Evolutionary conservation across 371 early-diverging fungal species (phyloP).

Genomic region (Haplosporangium sp.): DNA sequence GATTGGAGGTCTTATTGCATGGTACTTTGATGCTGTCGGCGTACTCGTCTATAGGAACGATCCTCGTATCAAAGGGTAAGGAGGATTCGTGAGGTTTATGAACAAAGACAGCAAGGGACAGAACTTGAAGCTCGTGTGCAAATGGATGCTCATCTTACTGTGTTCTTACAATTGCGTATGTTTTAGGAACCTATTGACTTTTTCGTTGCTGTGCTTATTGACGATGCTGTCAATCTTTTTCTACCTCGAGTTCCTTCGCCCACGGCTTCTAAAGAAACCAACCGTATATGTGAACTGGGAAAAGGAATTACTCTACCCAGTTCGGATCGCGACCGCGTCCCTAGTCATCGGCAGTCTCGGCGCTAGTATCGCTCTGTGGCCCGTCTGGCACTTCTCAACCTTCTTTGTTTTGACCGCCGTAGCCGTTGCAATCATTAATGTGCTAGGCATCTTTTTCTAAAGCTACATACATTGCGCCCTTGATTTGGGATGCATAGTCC

Average conservation of each 20-base stretch:
- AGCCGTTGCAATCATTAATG: slow-evolving; percentile 32
- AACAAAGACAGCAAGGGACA: not conserved
- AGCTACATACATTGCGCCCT: not conserved
- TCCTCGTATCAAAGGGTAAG: slow-evolving; percentile 51
- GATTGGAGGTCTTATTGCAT: slow-evolving; percentile 24
- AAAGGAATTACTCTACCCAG: slow-evolving; percentile 39
- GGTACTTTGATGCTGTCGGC: slow-evolving; percentile 43
- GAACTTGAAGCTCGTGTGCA: not conserved
- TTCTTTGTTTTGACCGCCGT: slow-evolving; percentile 26
- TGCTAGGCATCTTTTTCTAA: slow-evolving; percentile 44
- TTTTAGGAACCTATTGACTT: slow-evolving; percentile 35
- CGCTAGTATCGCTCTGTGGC: slow-evolving; percentile 44
- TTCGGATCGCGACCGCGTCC: slow-evolving; percentile 33
- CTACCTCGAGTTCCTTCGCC: slow-evolving; percentile 51
- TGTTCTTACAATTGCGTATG: not conserved
- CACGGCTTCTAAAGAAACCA: slow-evolving; percentile 26
- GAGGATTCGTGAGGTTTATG: too few relatives aligned
- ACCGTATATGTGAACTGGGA: slow-evolving; percentile 50
- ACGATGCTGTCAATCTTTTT: slow-evolving; percentile 47
- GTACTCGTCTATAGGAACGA: slow-evolving; percentile 41
- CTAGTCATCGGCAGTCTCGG: slow-evolving; percentile 33
- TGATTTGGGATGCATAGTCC: too few relatives aligned
- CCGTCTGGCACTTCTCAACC: slow-evolving; percentile 51
- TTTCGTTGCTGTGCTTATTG: slow-evolving; percentile 40
- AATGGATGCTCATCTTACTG: not conserved